Evolutionary conservation across 1,284 basidiomycete genomes (phyloP).

Genomic region (Phellinidium pouzarii): DNA sequence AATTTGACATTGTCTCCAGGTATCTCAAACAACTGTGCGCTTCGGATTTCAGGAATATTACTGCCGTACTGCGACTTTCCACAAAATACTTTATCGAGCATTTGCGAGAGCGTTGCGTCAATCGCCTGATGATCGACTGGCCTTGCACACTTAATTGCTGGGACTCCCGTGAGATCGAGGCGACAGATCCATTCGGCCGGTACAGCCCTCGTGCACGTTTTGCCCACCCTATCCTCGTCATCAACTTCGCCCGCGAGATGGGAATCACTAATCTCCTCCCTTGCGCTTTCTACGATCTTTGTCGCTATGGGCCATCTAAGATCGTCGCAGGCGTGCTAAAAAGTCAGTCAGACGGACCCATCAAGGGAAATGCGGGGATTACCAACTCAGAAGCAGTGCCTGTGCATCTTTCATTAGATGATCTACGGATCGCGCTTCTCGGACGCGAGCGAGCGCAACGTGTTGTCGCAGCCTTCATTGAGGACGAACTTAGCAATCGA

Average conservation of each 20-base stretch:
- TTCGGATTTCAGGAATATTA: constrained; percentile 48
- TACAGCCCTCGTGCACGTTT: constrained; percentile 43
- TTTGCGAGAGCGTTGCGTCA: constrained; percentile 49
- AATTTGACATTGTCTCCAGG: constrained; percentile 24
- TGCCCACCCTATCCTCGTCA: constrained; percentile 53
- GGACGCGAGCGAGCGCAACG: constrained; percentile 60
- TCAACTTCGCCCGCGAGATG: constrained; percentile 61
- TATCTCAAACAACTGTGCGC: constrained; percentile 37
- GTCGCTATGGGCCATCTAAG: constrained; percentile 62
- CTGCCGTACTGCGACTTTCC: constrained; percentile 57
- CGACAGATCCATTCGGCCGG: constrained; percentile 34
- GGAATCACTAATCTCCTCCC: constrained; percentile 49
- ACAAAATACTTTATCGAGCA: constrained; percentile 63
- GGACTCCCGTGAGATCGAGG: constrained; percentile 56
- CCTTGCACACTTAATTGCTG: constrained; percentile 54
- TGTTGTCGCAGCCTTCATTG: constrained; percentile 56
- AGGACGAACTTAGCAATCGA: constrained; percentile 45
- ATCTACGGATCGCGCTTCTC: constrained; percentile 44
- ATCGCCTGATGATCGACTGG: constrained; percentile 53
- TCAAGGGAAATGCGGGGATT: constrained; percentile 5
- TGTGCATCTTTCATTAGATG: constrained; percentile 36
- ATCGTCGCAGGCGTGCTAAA: constrained; percentile 45
- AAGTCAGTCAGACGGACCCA: constrained; percentile 20
- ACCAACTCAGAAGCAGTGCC: neutral
- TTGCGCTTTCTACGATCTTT: constrained; percentile 64